Evolutionary conservation across 768 basidiomycete genomes (phyloP).

Genomic region (Ramaria sp.): DNA sequence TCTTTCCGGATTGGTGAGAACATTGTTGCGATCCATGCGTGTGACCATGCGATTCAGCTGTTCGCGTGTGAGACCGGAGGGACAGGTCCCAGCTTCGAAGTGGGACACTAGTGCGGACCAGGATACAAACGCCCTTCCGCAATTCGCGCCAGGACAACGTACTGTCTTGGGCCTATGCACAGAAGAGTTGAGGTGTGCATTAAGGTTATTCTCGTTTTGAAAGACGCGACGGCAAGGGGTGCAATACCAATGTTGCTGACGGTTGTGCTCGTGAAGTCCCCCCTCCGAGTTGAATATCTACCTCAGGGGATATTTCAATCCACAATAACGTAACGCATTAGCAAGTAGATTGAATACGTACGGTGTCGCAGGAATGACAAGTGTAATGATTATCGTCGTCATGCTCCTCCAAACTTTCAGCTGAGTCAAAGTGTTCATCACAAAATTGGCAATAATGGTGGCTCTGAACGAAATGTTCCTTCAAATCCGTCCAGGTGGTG

Average conservation of each 20-base stretch:
- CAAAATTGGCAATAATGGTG: slow-evolving; percentile 46
- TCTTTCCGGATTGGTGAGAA: slow-evolving; percentile 47
- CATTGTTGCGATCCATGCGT: slow-evolving; percentile 31
- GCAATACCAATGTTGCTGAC: slow-evolving; percentile 33
- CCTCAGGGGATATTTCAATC: background rate
- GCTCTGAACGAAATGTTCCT: slow-evolving; percentile 44
- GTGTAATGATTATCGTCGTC: slow-evolving; percentile 18
- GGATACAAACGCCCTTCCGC: slow-evolving; percentile 38
- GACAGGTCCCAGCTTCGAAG: slow-evolving; percentile 50
- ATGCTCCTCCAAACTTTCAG: slow-evolving; percentile 15
- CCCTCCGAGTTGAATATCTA: slow-evolving; percentile 8
- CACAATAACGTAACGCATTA: background rate
- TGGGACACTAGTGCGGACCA: slow-evolving; percentile 48
- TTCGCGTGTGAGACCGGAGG: slow-evolving; percentile 34
- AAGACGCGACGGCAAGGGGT: slow-evolving; percentile 34
- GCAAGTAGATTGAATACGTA: background rate
- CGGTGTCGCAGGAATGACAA: slow-evolving; percentile 1
- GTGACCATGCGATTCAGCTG: slow-evolving; percentile 31
- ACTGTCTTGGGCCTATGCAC: slow-evolving; percentile 33
- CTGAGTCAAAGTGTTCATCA: slow-evolving; percentile 28
- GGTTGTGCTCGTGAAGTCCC: slow-evolving; percentile 32
- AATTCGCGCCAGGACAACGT: slow-evolving; percentile 31
- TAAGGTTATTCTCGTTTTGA: slow-evolving; percentile 27
- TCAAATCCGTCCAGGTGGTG: slow-evolving; percentile 23
- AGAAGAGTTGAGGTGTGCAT: slow-evolving; percentile 43